A percentile compares a stretch with the other conserved stretches of the same genome.
phyloP scores from a whole-genome alignment of 1,139 yeast species.

The Zygosaccharomyces pseudobailii region DNA sequence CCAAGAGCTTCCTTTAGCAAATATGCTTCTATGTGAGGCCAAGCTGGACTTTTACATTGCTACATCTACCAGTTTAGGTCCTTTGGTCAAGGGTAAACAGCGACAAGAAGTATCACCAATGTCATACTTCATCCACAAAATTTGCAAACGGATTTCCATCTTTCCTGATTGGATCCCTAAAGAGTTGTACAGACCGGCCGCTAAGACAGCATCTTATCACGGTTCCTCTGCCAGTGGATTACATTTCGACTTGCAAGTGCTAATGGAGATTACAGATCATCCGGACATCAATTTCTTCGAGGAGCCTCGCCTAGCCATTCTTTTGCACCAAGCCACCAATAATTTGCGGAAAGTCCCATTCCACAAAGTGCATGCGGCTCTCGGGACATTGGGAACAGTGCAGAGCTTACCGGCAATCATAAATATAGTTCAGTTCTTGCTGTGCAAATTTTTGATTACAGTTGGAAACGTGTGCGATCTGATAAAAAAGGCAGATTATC shows the following conservation, averaged over 20 bases:
- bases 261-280: constrained; percentile 41
- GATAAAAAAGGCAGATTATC: constrained; percentile 5
- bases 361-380: constrained; percentile 18
- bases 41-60: constrained; percentile 21
- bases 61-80: constrained; percentile 5
- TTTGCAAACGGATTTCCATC: constrained; percentile 14
- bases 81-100: background rate
- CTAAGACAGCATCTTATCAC: constrained; percentile 2
- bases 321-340: constrained; percentile 18
- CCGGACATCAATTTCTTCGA: constrained; percentile 32
- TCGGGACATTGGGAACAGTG: constrained; percentile 25
- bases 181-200: constrained; percentile 6
- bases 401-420: constrained; percentile 31
- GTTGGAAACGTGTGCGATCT: constrained; percentile 12
- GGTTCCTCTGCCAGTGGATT: constrained; percentile 5
- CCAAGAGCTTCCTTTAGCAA: background rate
- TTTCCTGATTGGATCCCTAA: constrained; percentile 12
- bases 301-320: constrained; percentile 25
- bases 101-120: constrained; percentile 1
- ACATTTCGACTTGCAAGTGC: constrained; percentile 20
- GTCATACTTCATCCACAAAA: constrained; percentile 12
- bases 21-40: constrained; percentile 14
- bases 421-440: constrained; percentile 25
- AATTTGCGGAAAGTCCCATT: constrained; percentile 13
- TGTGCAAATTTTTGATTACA: constrained; percentile 22